Evolutionary conservation across 495 filamentous ascomycete species (phyloP).

Genomic region (Lophium mytilinum): DNA sequence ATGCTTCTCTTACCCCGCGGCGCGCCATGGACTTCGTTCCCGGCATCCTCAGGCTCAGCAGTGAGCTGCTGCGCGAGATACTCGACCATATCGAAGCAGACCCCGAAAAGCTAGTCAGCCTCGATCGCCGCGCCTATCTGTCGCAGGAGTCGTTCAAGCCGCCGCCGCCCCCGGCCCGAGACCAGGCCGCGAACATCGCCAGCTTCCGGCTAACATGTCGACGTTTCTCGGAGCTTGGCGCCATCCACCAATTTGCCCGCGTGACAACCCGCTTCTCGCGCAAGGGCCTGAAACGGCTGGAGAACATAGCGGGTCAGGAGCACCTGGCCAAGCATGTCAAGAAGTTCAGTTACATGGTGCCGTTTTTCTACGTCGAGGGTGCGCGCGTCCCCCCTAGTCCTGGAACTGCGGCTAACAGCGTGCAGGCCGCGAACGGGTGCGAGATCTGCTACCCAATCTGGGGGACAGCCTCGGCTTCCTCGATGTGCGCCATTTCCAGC

Average conservation of each 20-base stretch:
- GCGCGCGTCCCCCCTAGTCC: conserved; percentile 9
- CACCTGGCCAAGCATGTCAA: conserved; percentile 55
- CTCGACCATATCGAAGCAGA: conserved; percentile 45
- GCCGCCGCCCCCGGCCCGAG: conserved; percentile 36
- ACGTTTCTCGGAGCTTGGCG: conserved; percentile 53
- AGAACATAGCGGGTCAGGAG: conserved; percentile 39
- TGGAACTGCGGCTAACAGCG: conserved; percentile 18
- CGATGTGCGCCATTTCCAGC: conserved; percentile 34
- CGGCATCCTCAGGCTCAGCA: conserved; percentile 46
- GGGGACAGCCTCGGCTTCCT: conserved; percentile 24
- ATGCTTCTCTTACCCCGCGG: conserved; percentile 19
- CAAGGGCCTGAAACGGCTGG: conserved; percentile 49
- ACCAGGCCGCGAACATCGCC: conserved; percentile 38
- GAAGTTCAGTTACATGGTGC: conserved; percentile 65
- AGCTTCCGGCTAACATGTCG: conserved; percentile 53
- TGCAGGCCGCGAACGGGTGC: conserved; percentile 32
- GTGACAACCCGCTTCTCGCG: conserved; percentile 54
- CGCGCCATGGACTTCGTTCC: conserved; percentile 5
- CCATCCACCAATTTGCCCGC: conserved; percentile 51
- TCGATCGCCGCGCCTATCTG: conserved; percentile 45
- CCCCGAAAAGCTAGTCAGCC: conserved; percentile 38
- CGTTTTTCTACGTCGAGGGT: conserved; percentile 53
- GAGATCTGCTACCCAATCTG: conserved; percentile 28
- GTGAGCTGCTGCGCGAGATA: conserved; percentile 55
- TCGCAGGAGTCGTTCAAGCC: conserved; percentile 49